Evolutionary conservation across 1,284 basidiomycete genomes (phyloP), one percentile per base, ranked within the genome.

Genomic region (Cystobasidium sp.): DNA sequence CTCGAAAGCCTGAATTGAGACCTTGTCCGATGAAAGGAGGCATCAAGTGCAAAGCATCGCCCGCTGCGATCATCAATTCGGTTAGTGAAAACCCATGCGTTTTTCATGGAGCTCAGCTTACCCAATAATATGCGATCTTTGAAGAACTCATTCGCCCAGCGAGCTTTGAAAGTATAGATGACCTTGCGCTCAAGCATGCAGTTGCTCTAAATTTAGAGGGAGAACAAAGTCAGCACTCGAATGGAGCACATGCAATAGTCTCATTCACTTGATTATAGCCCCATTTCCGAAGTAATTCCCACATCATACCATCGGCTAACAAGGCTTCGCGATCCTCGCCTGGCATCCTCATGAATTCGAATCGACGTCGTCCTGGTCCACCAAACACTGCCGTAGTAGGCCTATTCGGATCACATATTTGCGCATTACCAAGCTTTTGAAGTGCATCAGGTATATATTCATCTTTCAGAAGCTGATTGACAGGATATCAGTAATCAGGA

Each of bases 21-120:
- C 77, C 77, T 58, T 78, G 77, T 10, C 77, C 77, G 55, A 78
- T 77, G 65, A 78, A 78, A 7, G 77, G 77, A 1, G 77, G 76
- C 77, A 78, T 78, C 6, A 75, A 75, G 61, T 77, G 77, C 46
- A 76, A 59, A 10, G 76, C 51, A 58, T 78, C 75, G 20, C 75
- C 75, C 4, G 75, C 77, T 68, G n/a, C 5, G 3, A 43, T 10
- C 7, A 8, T 24, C 22, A 31, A 31, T 31, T 31, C 31, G 9
- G 46, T 51, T 5, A n/a, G 46, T 65, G 31, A 39, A 22, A 37
- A 3, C 18, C 6, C 43, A 24, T 44, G 41, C 22, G 41, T 14
- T 10, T 14, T 43, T 7, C 9, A 10, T 5, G 12, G 12, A 24
- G 39, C n/a, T 49, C 1, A 14, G 24, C 68, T 2, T 49, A 62